Conservation (phyloP, 768 basidiomycete genomes). For the Daedaleopsis nitida region DNA sequence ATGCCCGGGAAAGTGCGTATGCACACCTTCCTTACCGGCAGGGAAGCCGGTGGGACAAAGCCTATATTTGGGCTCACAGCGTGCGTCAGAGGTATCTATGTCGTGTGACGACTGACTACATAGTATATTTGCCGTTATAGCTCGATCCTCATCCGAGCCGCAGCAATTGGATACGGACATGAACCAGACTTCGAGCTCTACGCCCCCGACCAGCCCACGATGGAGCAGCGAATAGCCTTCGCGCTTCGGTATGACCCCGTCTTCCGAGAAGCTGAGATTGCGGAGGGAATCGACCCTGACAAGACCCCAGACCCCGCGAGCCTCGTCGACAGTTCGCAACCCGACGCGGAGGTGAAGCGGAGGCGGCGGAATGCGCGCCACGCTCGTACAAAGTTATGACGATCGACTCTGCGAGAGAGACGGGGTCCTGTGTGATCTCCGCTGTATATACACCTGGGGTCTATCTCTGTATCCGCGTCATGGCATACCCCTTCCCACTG, state of each 20-base stretch:
- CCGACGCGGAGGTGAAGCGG: slow-evolving; percentile 4
- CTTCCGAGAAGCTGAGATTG: slow-evolving; percentile 27
- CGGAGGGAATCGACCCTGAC: slow-evolving; percentile 31
- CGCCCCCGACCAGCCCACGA: slow-evolving; percentile 45
- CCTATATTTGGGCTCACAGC: slow-evolving; percentile 89
- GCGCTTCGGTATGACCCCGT: slow-evolving; percentile 37
- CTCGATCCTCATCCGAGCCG: slow-evolving; percentile 52
- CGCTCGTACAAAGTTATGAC: slow-evolving; percentile 12
- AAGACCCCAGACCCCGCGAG: slow-evolving; percentile 20
- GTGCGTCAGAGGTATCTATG: slow-evolving; percentile 45
- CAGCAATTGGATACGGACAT: slow-evolving; percentile 49
- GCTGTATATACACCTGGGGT: neutral
- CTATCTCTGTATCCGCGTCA: neutral
- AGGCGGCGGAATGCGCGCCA: slow-evolving; percentile 1
- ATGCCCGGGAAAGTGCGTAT: slow-evolving; percentile 48
- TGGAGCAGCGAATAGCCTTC: slow-evolving; percentile 43
- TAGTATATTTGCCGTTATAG: slow-evolving; percentile 28
- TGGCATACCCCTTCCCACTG: neutral
- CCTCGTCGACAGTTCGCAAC: neutral
- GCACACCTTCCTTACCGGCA: slow-evolving; percentile 84
- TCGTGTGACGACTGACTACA: neutral
- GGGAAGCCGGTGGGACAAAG: slow-evolving; percentile 82
- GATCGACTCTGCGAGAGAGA: neutral
- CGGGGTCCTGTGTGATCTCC: neutral
- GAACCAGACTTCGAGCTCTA: slow-evolving; percentile 46